Conservation (phyloP, 257 asterid species). For the Scutellaria baicalensis region DNA sequence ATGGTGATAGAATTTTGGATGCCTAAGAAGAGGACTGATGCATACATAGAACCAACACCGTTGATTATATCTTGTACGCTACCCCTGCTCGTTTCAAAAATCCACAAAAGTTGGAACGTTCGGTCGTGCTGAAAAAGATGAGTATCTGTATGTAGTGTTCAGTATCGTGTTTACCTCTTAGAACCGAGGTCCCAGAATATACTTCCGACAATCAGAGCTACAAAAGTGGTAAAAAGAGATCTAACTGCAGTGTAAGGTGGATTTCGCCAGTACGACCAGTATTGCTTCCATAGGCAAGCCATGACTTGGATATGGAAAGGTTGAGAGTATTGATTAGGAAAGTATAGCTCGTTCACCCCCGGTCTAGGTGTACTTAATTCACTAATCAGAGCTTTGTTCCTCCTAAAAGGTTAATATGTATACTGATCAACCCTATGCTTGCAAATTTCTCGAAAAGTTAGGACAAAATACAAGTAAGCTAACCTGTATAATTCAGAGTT, state of each 20-base stretch:
- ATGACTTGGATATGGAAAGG: slow-evolving; percentile 38
- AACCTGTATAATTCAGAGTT: slow-evolving; percentile 43
- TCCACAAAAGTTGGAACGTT: background rate
- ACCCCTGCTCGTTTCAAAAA: slow-evolving; percentile 20
- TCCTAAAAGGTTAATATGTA: slow-evolving; percentile 15
- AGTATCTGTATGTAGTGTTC: background rate
- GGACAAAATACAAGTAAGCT: background rate
- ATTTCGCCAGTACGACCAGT: slow-evolving; percentile 58
- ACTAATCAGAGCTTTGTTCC: slow-evolving; percentile 38
- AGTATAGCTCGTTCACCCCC: slow-evolving; percentile 30
- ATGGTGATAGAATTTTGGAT: slow-evolving; percentile 21
- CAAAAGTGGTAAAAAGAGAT: slow-evolving; percentile 27
- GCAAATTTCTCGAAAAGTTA: background rate
- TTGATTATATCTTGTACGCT: slow-evolving; percentile 20
- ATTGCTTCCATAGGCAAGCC: slow-evolving; percentile 54
- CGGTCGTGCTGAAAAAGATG: background rate
- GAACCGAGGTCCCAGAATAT: slow-evolving; percentile 60
- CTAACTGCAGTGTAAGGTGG: slow-evolving; percentile 46
- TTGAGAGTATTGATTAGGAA: slow-evolving; percentile 33
- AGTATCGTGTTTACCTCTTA: slow-evolving; percentile 24
- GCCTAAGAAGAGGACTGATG: slow-evolving; percentile 36
- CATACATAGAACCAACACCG: slow-evolving; percentile 31
- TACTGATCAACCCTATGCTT: background rate
- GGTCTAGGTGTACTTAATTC: slow-evolving; percentile 40
- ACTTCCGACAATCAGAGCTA: slow-evolving; percentile 38